phyloP scores from a whole-genome alignment of 257 asterid species.

The Primulina eburnea region DNA sequence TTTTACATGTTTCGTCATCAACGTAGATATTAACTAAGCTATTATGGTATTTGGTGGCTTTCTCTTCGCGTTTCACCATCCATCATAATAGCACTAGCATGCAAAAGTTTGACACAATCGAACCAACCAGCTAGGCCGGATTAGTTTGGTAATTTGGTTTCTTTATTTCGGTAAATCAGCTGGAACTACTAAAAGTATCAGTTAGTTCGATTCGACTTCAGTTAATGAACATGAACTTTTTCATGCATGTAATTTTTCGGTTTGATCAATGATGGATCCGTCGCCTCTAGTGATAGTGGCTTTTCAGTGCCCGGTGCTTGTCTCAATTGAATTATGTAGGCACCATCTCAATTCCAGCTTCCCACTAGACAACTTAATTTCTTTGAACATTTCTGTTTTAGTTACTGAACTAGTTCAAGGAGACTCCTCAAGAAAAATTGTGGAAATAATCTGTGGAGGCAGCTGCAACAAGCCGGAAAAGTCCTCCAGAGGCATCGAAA shows the following conservation, averaged over 20 bases:
- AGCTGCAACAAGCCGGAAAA: slow-evolving; percentile 46
- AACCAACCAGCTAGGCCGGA: no score
- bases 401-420: slow-evolving; percentile 84
- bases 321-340: not conserved
- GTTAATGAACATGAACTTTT: no score
- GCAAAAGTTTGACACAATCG: no score
- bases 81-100: not conserved
- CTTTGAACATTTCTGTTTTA: slow-evolving; percentile 21
- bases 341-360: not conserved
- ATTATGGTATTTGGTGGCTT: not conserved
- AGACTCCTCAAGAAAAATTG: slow-evolving; percentile 83
- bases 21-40: not conserved
- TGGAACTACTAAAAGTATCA: no score
- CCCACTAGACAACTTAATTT: not conserved
- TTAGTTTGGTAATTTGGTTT: not conserved
- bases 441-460: slow-evolving; percentile 79
- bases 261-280: not conserved
- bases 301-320: not conserved
- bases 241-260: not conserved
- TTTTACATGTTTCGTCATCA: not conserved
- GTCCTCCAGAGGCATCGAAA: slow-evolving; percentile 44
- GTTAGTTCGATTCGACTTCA: no score
- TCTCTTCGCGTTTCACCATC: no score
- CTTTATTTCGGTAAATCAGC: not conserved
- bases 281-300: not conserved